phyloP scores from a whole-genome alignment of 345 rosid genomes.

The Kandelia obovata region DNA sequence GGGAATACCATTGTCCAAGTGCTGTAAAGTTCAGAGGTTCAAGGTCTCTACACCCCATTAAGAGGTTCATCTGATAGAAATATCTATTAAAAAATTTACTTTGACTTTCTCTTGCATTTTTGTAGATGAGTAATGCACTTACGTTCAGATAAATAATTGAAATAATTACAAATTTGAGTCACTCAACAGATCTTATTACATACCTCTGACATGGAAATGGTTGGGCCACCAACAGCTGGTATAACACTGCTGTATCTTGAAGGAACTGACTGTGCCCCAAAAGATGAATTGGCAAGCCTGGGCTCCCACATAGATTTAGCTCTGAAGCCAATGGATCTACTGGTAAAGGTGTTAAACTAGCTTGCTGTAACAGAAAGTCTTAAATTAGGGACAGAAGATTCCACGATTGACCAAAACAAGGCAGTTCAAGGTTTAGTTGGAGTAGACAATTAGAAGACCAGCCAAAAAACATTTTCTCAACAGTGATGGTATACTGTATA shows the following conservation, averaged over 20 bases:
- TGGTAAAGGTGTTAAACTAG: conserved; percentile 20
- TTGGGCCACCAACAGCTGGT: conserved; percentile 17
- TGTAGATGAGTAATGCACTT: not conserved
- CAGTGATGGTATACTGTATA: not conserved
- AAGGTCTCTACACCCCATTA: not conserved
- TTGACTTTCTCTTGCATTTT: too few species aligned
- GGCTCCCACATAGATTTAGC: conserved; percentile 28
- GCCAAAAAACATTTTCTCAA: not conserved
- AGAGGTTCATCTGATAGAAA: not conserved
- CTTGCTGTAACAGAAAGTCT: conserved; percentile 22
- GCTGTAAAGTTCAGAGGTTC: not conserved
- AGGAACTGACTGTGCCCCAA: conserved; percentile 21
- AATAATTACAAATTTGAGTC: not conserved
- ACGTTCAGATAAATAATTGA: not conserved
- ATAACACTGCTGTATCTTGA: conserved; percentile 24
- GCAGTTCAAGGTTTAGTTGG: not conserved
- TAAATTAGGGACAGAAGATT: not conserved
- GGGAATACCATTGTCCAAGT: too few species aligned
- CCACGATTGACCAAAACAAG: not conserved
- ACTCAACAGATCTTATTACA: not conserved
- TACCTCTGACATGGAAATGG: conserved; percentile 40
- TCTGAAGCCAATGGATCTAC: conserved; percentile 17
- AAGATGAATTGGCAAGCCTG: conserved; percentile 13
- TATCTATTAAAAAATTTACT: not conserved
- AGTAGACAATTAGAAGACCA: not conserved